Percentiles rank a stretch among this genome's conserved stretches.
These are phyloP conservation scores for Panus rudis DNA, from an alignment of 768 basidiomycete genomes.

Conservation along the genomic window DNA sequence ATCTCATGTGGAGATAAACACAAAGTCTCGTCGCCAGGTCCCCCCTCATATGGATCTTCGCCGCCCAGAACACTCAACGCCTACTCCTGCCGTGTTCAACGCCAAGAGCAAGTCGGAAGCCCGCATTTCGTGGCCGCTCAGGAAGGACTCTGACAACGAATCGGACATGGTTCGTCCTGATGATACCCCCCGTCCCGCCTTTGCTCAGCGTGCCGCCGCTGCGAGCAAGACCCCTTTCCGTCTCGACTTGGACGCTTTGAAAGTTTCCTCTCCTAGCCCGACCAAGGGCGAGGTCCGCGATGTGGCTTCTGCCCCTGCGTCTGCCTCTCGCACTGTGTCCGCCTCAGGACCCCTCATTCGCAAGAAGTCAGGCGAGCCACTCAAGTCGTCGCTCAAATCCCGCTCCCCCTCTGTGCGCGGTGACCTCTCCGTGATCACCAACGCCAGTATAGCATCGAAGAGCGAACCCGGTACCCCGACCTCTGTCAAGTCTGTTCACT, in stretches of 20 bases:
- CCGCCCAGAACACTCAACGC: conserved; percentile 37
- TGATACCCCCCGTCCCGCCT: conserved; percentile 9
- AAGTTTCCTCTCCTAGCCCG: not conserved
- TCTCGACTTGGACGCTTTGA: conserved; percentile 2
- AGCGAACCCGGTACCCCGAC: conserved; percentile 82
- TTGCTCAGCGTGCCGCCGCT: not conserved
- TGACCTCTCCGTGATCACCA: conserved; percentile 46
- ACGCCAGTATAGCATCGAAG: conserved; percentile 34
- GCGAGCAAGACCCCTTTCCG: not conserved
- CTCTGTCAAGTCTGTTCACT: conserved; percentile 81
- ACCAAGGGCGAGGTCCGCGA: conserved; percentile 3
- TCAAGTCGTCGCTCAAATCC: conserved; percentile 86
- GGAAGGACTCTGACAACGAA: not conserved
- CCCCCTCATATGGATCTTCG: conserved; percentile 22
- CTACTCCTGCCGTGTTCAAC: conserved; percentile 32
- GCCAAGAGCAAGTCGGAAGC: conserved; percentile 8
- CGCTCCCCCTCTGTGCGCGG: conserved; percentile 41
- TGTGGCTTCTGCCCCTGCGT: conserved; percentile 9
- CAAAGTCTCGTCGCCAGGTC: conserved; percentile 20
- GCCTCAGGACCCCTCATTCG: conserved; percentile 64
- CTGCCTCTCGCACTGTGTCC: conserved; percentile 25
- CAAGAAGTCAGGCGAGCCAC: conserved; percentile 91
- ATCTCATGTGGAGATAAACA: conserved; percentile 13
- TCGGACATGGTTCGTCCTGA: not conserved
- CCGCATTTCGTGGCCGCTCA: conserved; percentile 4